These are phyloP conservation scores for Paramecium sexaurelia DNA, from an alignment of 73 alveolate species.

Conservation along the genomic window DNA sequence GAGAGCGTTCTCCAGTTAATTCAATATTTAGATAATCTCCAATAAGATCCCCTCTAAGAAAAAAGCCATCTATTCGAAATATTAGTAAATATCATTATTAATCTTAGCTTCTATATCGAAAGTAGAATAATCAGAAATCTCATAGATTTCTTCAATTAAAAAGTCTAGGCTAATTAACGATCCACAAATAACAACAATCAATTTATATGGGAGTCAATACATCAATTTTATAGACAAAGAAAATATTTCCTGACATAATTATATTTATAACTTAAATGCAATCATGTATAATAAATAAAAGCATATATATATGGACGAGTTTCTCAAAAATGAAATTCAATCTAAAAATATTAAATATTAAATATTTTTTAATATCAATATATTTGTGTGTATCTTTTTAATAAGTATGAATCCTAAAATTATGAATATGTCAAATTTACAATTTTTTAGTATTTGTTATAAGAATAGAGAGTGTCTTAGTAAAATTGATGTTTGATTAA, in stretches of 20 bases:
- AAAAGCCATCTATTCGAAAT: background rate
- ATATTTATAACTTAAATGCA: background rate
- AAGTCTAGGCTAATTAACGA: conserved; percentile 1
- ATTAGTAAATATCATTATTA: background rate
- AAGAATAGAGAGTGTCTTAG: no score
- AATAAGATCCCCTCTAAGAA: conserved; percentile 14
- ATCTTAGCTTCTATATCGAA: conserved; percentile 32
- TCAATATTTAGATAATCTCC: conserved; percentile 32
- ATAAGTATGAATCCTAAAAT: no score
- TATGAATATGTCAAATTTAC: no score
- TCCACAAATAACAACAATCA: conserved; percentile 20
- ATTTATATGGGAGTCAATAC: background rate
- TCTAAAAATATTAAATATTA: no score
- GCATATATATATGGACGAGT: no score
- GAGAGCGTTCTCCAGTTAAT: conserved; percentile 29
- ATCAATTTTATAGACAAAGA: conserved; percentile 2
- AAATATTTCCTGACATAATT: background rate
- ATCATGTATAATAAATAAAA: no score
- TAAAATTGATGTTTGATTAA: no score
- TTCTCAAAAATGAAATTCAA: no score
- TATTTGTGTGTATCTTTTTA: no score
- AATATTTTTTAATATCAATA: no score
- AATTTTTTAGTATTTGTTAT: no score
- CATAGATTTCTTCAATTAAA: conserved; percentile 4
- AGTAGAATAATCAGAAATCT: conserved; percentile 9